These are phyloP conservation scores for Inonotus hispidus DNA, from an alignment of 1,284 basidiomycete genomes.

Conservation along the genomic window DNA sequence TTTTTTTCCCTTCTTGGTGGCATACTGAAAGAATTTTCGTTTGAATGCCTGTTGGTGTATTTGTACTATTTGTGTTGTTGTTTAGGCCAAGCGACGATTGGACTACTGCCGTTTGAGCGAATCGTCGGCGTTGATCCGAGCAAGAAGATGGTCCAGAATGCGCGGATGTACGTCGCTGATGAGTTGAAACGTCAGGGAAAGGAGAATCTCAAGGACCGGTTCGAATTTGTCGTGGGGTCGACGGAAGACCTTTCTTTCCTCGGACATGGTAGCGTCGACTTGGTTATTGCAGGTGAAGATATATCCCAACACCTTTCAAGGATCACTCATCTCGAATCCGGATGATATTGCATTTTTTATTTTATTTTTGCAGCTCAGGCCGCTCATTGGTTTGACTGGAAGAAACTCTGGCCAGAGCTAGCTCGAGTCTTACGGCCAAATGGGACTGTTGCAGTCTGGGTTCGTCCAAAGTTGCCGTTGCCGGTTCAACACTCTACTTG, in stretches of 20 bases:
- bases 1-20: not conserved
- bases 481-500: not conserved
- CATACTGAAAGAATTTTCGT: not conserved
- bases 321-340: not conserved
- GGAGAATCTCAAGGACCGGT: conserved; percentile 22
- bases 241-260: conserved; percentile 56
- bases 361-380: conserved; percentile 62
- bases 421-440: conserved; percentile 57
- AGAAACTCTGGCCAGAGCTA: conserved; percentile 65
- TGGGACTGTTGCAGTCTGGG: conserved; percentile 77
- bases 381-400: conserved; percentile 85
- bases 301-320: not conserved
- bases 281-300: conserved; percentile 62
- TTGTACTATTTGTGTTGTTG: no score
- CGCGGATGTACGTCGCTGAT: conserved; percentile 34
- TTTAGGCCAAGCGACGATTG: conserved; percentile 62
- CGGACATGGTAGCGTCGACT: conserved; percentile 56
- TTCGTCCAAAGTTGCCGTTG: conserved; percentile 29
- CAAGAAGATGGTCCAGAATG: conserved; percentile 65
- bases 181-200: conserved; percentile 7
- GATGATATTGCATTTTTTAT: no score
- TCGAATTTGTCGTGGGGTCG: conserved; percentile 44
- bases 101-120: conserved; percentile 54
- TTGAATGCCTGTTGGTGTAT: no score
- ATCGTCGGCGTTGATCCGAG: conserved; percentile 75